A percentile compares a stretch with the other conserved stretches of the same genome.
Conservation (phyloP, 345 rosid genomes). For the Eucalyptus viminalis region DNA sequence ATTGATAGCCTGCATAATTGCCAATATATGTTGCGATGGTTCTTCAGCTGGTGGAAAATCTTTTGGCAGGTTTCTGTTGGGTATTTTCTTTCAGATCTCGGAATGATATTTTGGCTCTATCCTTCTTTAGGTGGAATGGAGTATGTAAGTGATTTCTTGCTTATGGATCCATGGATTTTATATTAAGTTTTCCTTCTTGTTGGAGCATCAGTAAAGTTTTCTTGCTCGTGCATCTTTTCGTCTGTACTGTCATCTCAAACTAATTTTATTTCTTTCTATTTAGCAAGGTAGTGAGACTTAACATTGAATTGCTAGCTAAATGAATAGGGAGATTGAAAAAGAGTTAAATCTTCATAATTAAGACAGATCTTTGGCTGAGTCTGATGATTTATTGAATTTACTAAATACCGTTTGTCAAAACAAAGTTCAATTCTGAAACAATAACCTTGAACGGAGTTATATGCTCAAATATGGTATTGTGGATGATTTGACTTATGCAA, state of each 20-base stretch:
- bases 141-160: constrained; percentile 43
- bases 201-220: not conserved
- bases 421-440: not conserved
- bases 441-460: not conserved
- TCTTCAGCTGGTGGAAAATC: not conserved
- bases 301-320: not conserved
- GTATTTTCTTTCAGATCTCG: constrained; percentile 73
- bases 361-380: not conserved
- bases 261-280: not conserved
- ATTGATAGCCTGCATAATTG: not conserved
- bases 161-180: not conserved
- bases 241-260: not conserved
- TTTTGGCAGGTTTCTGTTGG: constrained; percentile 74
- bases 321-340: not conserved
- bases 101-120: constrained; percentile 70
- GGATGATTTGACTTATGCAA: not conserved
- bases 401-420: not conserved
- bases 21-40: not conserved
- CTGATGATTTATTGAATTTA: not conserved
- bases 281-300: not conserved
- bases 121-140: constrained; percentile 86
- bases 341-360: not conserved
- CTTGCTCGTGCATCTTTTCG: not conserved
- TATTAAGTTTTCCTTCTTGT: not conserved
- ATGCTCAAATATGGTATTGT: not conserved